Evolutionary conservation across 2,329 filamentous ascomycete species (phyloP).

Genomic region (Helotiales sp.): DNA sequence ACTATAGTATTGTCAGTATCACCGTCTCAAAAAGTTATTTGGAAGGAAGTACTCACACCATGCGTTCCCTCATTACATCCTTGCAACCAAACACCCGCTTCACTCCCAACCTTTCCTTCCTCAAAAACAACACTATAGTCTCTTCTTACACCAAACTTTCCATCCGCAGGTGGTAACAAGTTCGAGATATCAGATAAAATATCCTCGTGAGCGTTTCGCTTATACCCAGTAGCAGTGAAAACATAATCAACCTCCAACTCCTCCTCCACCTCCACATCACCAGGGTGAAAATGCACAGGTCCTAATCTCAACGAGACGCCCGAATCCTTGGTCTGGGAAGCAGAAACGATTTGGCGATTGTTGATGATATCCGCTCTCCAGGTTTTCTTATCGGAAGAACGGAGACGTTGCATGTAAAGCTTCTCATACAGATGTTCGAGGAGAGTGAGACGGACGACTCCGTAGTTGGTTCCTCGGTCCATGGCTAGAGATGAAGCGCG

Average conservation of each 20-base stretch:
- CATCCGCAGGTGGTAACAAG: constrained; percentile 57
- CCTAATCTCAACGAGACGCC: constrained; percentile 31
- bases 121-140: constrained; percentile 79
- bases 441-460: constrained; percentile 86
- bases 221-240: constrained; percentile 86
- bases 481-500: constrained; percentile 60
- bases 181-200: constrained; percentile 68
- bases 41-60: constrained; percentile 64
- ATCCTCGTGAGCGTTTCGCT: constrained; percentile 72
- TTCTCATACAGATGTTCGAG: constrained; percentile 86
- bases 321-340: constrained; percentile 11
- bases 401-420: constrained; percentile 82
- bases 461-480: constrained; percentile 88
- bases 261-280: constrained; percentile 29
- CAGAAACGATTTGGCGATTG: constrained; percentile 57
- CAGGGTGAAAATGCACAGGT: constrained; percentile 12
- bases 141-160: constrained; percentile 67
- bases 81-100: constrained; percentile 84
- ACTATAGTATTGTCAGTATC: constrained; percentile 41
- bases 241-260: constrained; percentile 71
- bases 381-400: constrained; percentile 62
- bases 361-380: constrained; percentile 84
- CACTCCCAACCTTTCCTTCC: constrained; percentile 63
- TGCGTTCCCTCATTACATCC: constrained; percentile 93
- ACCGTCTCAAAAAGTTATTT: not conserved